Percentiles rank a stretch among this genome's conserved stretches.
Evolutionary conservation across 148 eudicot genomes (phyloP).

Genomic region (Fagopyrum homotropicum): DNA sequence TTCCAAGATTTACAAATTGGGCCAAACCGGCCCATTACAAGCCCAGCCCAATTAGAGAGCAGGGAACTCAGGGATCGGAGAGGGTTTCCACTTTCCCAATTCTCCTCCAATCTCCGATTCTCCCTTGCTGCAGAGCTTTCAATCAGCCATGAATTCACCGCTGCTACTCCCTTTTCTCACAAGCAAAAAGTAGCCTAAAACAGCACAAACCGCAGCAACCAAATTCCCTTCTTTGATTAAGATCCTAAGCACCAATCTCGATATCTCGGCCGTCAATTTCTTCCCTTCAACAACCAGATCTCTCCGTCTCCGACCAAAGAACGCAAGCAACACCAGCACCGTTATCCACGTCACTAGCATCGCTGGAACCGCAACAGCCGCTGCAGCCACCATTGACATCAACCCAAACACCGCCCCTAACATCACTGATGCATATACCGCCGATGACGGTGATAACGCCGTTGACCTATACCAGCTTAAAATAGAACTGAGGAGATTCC

Average conservation of each 20-base stretch:
- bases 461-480: conserved; percentile 31
- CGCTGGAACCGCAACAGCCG: conserved; percentile 46
- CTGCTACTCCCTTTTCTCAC: conserved; percentile 14
- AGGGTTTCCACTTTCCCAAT: conserved; percentile 14
- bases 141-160: not conserved
- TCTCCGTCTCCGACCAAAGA: conserved; percentile 30
- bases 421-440: conserved; percentile 48
- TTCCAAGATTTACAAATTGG: not conserved
- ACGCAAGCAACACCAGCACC: conserved; percentile 40
- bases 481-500: conserved; percentile 43
- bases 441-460: conserved; percentile 16
- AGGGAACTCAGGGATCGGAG: not conserved
- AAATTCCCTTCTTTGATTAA: conserved; percentile 49
- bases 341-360: conserved; percentile 44
- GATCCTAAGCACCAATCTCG: conserved; percentile 26
- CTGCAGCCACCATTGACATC: conserved; percentile 45
- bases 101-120: not conserved
- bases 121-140: not conserved
- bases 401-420: conserved; percentile 42
- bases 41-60: not conserved
- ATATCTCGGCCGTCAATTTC: conserved; percentile 41
- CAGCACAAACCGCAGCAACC: conserved; percentile 50
- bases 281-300: conserved; percentile 37
- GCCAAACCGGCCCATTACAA: not conserved
- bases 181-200: conserved; percentile 48